Evolutionary conservation across 192 early-diverging fungal genomes (phyloP).

Genomic region (Lobosporangium transversale): DNA sequence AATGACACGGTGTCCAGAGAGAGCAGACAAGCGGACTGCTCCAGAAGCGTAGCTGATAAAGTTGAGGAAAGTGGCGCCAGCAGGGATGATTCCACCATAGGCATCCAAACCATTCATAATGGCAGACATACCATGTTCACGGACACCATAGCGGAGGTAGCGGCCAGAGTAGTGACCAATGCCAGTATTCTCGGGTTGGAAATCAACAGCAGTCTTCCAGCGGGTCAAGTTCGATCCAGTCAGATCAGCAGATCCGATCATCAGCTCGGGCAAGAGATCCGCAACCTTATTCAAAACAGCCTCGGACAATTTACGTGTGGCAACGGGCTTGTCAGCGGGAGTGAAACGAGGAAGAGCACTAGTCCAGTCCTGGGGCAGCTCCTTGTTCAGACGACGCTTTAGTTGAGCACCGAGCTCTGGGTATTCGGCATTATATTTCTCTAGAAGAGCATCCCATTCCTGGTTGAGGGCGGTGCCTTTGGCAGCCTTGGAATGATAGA

Average conservation of each 20-base stretch:
- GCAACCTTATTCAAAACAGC: slow-evolving; percentile 85
- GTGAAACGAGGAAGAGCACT: slow-evolving; percentile 83
- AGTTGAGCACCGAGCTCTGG: slow-evolving; percentile 80
- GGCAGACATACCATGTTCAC: slow-evolving; percentile 98
- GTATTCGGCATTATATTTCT: slow-evolving; percentile 73
- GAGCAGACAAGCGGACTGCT: slow-evolving; percentile 88
- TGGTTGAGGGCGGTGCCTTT: slow-evolving; percentile 72
- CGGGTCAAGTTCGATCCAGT: slow-evolving; percentile 97
- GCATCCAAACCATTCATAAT: slow-evolving; percentile 94
- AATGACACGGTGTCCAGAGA: slow-evolving; percentile 91
- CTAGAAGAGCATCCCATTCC: slow-evolving; percentile 83
- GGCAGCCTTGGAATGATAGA: slow-evolving; percentile 59
- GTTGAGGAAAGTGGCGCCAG: slow-evolving; percentile 93
- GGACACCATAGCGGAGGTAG: slow-evolving; percentile 95
- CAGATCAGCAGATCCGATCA: slow-evolving; percentile 97
- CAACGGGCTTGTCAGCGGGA: slow-evolving; percentile 81
- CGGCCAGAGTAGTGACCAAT: slow-evolving; percentile 89
- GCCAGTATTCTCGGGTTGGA: slow-evolving; percentile 80
- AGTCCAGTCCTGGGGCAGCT: slow-evolving; percentile 81
- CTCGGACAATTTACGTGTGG: slow-evolving; percentile 94
- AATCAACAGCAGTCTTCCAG: slow-evolving; percentile 95
- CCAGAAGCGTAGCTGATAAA: slow-evolving; percentile 80
- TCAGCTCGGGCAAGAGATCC: slow-evolving; percentile 83
- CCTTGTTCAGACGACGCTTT: slow-evolving; percentile 76
- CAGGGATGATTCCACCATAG: slow-evolving; percentile 90